Conservation (phyloP, 1,139 yeast species). For the Blastobotrys malaysiensis region DNA sequence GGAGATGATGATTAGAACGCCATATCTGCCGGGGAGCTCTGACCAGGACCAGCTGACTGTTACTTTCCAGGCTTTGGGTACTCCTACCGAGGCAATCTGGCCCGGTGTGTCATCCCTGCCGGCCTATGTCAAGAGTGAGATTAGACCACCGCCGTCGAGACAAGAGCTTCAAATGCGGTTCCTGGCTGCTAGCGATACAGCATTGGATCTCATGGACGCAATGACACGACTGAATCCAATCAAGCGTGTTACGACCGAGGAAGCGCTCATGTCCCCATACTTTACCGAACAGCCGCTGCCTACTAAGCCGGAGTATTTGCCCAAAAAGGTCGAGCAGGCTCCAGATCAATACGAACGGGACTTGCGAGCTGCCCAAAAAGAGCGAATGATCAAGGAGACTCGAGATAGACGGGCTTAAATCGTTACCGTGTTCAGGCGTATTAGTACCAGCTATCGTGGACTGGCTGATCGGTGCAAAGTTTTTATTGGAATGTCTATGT, state of each 20-base stretch:
- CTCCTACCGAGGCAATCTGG: conserved; percentile 92
- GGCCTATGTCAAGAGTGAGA: conserved; percentile 43
- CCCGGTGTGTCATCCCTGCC: conserved; percentile 82
- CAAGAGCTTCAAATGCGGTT: conserved; percentile 78
- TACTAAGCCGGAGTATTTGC: conserved; percentile 64
- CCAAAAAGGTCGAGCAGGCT: conserved; percentile 39
- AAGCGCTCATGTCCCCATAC: conserved; percentile 61
- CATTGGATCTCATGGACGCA: conserved; percentile 67
- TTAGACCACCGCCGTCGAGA: conserved; percentile 77
- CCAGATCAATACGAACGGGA: conserved; percentile 22
- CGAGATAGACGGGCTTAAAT: conserved; percentile 7
- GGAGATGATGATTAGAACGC: conserved; percentile 89
- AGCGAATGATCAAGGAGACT: conserved; percentile 24
- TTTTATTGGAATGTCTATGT: background rate
- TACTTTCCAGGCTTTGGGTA: conserved; percentile 90
- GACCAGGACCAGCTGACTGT: conserved; percentile 86
- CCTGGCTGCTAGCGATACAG: conserved; percentile 86
- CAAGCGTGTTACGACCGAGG: conserved; percentile 59
- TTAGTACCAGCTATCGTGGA: background rate
- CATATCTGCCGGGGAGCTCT: conserved; percentile 88
- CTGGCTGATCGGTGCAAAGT: too few relatives aligned
- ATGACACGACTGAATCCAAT: conserved; percentile 79
- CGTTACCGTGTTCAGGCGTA: too few relatives aligned
- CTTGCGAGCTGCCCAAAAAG: conserved; percentile 20
- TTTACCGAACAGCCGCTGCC: conserved; percentile 75